Evolutionary conservation across 805 yeast species (phyloP), one percentile per base, ranked within the genome.

Genomic region (Lipomyces chichibuensis): DNA sequence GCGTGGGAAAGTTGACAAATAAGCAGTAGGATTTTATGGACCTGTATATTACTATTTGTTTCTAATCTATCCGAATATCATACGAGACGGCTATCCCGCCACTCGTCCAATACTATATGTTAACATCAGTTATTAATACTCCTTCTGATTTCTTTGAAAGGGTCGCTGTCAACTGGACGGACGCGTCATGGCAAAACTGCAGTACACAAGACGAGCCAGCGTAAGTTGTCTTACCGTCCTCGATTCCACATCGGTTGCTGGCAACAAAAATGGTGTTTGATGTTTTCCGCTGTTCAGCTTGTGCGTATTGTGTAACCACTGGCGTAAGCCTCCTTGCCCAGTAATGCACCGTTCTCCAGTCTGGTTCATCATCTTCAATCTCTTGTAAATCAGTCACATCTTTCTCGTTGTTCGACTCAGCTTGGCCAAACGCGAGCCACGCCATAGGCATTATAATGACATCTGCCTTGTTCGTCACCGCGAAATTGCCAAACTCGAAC

Each of bases 361-460:
- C 85, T 1, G 89, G 85, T 25, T 73, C 70, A 3, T 37, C 25
- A 3, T 37, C 25, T 54, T 59, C 14, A 39, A 57, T 9, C 57
- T 43, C 58, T 1, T 54, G 54, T 13, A 70, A 61, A 1, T 65
- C 62, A 39, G 73, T 65, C 3, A 70, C 69, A 6, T n/a, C 29
- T 3, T 32, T 39, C 39, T 27, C 25, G n/a, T 29, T n/a, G 8
- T 20, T 27, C 27, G 37, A 32, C 25, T 51, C 25, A 8, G 43
- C 14, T 20, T 69, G 64, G 32, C 53, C 63, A n/a, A 71, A 57
- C 25, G 73, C 71, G 2, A 91, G 80, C 98, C 98, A 93, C 0
- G 96, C 96, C 84, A 90, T 92, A 1, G 97, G 97, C 67, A 89
- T 85, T 14, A 93, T 74, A 0, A 91, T 81, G 64, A 93, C 77